phyloP scores from a whole-genome alignment of 768 basidiomycete species.

The Cystofilobasidium bisporidii region DNA sequence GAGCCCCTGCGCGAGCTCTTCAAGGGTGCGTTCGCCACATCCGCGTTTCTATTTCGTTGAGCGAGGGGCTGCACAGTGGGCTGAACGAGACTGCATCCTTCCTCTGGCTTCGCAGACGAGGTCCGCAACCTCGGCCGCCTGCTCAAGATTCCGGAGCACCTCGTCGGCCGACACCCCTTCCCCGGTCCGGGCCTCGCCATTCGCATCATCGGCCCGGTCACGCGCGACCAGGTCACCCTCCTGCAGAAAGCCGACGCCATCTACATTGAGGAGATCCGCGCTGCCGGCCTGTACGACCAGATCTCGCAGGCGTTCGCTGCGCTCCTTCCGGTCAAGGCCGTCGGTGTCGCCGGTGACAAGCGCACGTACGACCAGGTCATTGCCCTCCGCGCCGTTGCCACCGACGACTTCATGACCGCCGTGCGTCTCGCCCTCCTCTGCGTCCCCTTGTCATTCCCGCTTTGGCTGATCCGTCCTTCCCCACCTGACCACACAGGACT shows the following conservation, averaged over 20 bases:
- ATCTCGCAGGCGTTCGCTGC: constrained; percentile 97
- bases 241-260: constrained; percentile 78
- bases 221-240: constrained; percentile 80
- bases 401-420: constrained; percentile 99
- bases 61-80: too few species aligned
- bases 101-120: too few species aligned
- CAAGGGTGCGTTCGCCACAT: constrained; percentile 58
- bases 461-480: not conserved
- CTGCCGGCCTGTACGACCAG: constrained; percentile 79
- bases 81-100: too few species aligned
- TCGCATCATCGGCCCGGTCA: constrained; percentile 92
- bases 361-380: constrained; percentile 98
- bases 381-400: constrained; percentile 83
- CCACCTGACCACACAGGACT: not conserved
- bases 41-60: too few species aligned
- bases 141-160: constrained; percentile 77
- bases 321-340: constrained; percentile 86
- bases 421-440: constrained; percentile 37
- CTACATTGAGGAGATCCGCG: constrained; percentile 95
- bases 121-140: constrained; percentile 86
- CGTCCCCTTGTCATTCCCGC: not conserved
- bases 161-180: constrained; percentile 96
- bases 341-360: constrained; percentile 94
- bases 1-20: constrained; percentile 95
- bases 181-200: constrained; percentile 97